Conservation (phyloP, 768 basidiomycete species). For the Agrocybe pediades region DNA sequence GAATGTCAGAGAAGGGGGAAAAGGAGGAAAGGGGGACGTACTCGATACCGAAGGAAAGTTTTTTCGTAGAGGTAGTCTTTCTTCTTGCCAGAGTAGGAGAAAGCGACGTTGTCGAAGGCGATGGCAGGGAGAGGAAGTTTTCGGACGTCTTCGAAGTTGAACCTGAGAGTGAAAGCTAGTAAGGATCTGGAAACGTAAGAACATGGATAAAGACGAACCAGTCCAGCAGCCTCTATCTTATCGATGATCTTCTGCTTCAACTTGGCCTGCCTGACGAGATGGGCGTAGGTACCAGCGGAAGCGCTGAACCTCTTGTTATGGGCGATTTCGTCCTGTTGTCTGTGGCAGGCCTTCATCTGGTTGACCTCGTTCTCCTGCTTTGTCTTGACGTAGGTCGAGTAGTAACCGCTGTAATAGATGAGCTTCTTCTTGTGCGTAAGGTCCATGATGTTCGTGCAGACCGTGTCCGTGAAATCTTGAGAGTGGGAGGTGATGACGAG, state of each 20-base stretch:
- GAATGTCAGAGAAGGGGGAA: no score
- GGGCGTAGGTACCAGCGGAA: conserved; percentile 97
- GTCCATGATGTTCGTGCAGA: no score
- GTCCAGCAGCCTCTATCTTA: no score
- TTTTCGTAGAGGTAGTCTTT: conserved; percentile 85
- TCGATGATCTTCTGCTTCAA: no score
- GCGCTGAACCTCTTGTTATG: conserved; percentile 99
- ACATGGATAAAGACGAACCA: no score
- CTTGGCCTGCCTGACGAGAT: no score
- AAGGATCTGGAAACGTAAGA: no score
- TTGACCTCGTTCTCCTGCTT: conserved; percentile 98
- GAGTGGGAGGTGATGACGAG: no score
- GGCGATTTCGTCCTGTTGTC: conserved; percentile 97
- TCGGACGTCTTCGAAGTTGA: conserved; percentile 95
- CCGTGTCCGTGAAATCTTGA: no score
- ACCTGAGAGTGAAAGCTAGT: no score
- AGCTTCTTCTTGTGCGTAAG: no score
- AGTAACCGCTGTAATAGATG: conserved; percentile 96
- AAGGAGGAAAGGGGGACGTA: no score
- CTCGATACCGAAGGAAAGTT: conserved; percentile 98
- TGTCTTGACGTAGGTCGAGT: conserved; percentile 95
- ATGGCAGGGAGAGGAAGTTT: conserved; percentile 97
- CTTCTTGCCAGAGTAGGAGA: conserved; percentile 91
- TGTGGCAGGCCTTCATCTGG: conserved; percentile 99
- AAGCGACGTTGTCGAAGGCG: conserved; percentile 93